Conservation (phyloP, 2,329 filamentous ascomycete genomes). For the Colletotrichum gloeosporioides region DNA sequence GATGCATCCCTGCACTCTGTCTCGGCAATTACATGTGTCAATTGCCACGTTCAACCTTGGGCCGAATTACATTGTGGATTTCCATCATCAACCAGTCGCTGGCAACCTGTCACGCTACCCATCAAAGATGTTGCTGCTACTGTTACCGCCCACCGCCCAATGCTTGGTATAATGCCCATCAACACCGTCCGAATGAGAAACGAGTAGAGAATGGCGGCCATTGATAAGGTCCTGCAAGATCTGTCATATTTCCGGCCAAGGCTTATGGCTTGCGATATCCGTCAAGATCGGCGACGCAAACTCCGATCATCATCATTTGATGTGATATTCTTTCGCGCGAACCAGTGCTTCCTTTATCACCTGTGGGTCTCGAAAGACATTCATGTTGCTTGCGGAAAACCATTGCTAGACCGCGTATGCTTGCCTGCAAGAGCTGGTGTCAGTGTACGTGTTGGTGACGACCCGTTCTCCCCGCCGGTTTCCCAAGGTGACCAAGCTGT, state of each 20-base stretch:
- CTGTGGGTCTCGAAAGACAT: neutral
- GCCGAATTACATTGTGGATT: neutral
- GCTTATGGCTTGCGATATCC: neutral
- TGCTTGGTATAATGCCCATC: constrained; percentile 1
- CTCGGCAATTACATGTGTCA: neutral
- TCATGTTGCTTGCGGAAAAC: neutral
- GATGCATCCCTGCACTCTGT: neutral
- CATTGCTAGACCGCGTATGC: neutral
- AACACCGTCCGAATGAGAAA: neutral
- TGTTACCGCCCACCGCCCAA: neutral
- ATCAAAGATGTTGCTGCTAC: neutral
- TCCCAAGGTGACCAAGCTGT: neutral
- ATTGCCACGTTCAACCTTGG: neutral
- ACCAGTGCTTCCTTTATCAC: neutral
- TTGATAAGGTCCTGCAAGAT: neutral
- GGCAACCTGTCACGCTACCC: neutral
- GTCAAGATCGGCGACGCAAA: neutral
- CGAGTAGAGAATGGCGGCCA: neutral
- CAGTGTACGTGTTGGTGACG: neutral
- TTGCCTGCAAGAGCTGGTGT: neutral
- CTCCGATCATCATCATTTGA: neutral
- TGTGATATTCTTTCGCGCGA: neutral
- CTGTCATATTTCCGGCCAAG: neutral
- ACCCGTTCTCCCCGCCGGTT: neutral
- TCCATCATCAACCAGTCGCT: neutral